A percentile compares a stretch with the other conserved stretches of the same genome.
These are phyloP conservation scores for Candida frijolesensis DNA, from an alignment of 1,139 yeast genomes.

Conservation along the genomic window DNA sequence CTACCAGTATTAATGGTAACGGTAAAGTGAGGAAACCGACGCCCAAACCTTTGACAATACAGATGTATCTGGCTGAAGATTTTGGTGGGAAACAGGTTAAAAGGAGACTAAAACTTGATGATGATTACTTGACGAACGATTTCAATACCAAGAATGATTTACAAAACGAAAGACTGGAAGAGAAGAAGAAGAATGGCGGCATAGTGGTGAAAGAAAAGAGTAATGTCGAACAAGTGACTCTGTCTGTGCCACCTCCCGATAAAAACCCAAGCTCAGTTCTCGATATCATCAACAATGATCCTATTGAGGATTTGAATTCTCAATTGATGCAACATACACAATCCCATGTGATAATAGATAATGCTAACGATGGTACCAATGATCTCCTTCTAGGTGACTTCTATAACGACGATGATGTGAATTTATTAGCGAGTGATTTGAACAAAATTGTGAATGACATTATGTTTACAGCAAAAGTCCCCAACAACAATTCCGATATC, in stretches of 20 bases:
- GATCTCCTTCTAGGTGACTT: conserved; percentile 13
- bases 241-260: neutral
- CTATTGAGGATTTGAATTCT: neutral
- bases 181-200: neutral
- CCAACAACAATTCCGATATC: conserved; percentile 6
- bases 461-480: conserved; percentile 27
- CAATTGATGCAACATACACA: neutral
- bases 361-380: neutral
- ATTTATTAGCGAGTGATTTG: conserved; percentile 33
- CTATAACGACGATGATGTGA: conserved; percentile 29
- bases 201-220: neutral
- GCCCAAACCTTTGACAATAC: conserved; percentile 17
- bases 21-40: neutral
- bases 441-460: conserved; percentile 37
- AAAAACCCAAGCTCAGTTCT: neutral
- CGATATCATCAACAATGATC: neutral
- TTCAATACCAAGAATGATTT: neutral
- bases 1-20: neutral
- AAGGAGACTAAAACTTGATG: conserved; percentile 7
- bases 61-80: conserved; percentile 18
- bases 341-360: neutral
- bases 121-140: conserved; percentile 4
- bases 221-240: neutral
- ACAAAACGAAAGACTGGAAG: neutral
- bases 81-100: conserved; percentile 11